Evolutionary conservation across 768 basidiomycete species (phyloP).

Genomic region (Hypholoma fasciculare): DNA sequence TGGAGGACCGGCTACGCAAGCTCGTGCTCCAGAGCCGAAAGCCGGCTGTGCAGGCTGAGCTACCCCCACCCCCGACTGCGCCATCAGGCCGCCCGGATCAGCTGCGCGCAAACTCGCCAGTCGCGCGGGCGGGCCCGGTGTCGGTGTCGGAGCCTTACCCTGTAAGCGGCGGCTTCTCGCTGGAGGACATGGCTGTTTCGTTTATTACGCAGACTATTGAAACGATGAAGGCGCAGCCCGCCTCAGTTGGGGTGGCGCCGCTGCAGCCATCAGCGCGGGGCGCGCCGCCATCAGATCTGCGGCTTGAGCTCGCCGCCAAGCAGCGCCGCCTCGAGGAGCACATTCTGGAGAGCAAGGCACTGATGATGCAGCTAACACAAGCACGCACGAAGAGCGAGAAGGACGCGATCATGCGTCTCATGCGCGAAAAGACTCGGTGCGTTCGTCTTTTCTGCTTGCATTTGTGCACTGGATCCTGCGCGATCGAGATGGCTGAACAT

Average conservation of each 20-base stretch:
- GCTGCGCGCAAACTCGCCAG: background rate
- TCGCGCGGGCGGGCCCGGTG: conserved; percentile 7
- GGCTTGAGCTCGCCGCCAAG: conserved; percentile 43
- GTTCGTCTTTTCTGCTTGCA: conserved; percentile 27
- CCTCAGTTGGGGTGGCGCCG: conserved; percentile 2
- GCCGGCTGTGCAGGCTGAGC: conserved; percentile 8
- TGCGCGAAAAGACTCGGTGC: conserved; percentile 57
- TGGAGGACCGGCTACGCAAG: conserved; percentile 42
- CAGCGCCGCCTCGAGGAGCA: conserved; percentile 49
- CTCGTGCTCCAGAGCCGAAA: conserved; percentile 41
- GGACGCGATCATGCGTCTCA: conserved; percentile 40
- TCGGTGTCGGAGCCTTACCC: too few species aligned
- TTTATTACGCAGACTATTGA: conserved; percentile 61
- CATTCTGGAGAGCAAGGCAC: conserved; percentile 50
- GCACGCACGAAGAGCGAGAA: conserved; percentile 54
- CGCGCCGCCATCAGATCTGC: conserved; percentile 4
- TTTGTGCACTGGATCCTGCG: conserved; percentile 2
- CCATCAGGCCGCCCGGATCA: background rate
- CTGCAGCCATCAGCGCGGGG: background rate
- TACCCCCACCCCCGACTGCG: background rate
- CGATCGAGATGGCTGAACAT: conserved; percentile 1
- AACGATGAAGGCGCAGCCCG: conserved; percentile 32
- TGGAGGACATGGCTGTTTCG: conserved; percentile 56
- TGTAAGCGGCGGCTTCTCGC: conserved; percentile 21
- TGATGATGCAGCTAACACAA: conserved; percentile 46